Base-by-base conservation (phyloP, 2,329 filamentous ascomycete species). In the Myriosclerotinia duriaeana region DNA sequence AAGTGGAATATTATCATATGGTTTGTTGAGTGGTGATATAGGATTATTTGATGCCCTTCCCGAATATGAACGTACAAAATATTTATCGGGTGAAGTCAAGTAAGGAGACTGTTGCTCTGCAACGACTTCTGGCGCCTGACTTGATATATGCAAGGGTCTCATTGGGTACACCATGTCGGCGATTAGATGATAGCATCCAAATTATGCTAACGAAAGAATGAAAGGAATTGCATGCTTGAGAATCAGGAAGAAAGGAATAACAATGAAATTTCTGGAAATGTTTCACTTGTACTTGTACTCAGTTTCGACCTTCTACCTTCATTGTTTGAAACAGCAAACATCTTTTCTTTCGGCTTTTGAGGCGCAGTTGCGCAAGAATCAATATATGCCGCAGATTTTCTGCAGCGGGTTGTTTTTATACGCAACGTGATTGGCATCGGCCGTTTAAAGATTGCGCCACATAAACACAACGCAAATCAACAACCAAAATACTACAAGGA, bases 21-120 rank as follows among this genome's bases (percentile, higher is more conserved):
- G 30, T 53, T 65, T 65, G n/a, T 14, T 30, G n/a, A 34, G n/a
- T 42, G 44, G 46, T 3, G 44, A 48, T 60, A 36, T 52, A 17
- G 54, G 14, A 61, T 36, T 20, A 44, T 62, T 42, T 22, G 58
- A 48, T 34, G 58, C 15, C 20, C 58, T 38, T 14, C 34, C 11
- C 3, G 65, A 64, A 30, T 66, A 64, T 46, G 59, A 56, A 55
- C 65, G 65, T 53, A 64, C 65, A 20, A 64, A 66, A 52, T 62
- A 66, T 66, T 66, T 66, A 50, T 66, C 64, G 20, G 56, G 58
- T 12, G 64, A 62, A 14, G 40, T 66, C 9, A 63, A 40, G 34
- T 66, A 53, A 2, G 64, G 58, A n/a, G 64, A 66, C 15, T 64
- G 60, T n/a, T 52, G 52, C 6, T 58, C 44, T 11, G 52, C 36